Evolutionary conservation across 257 asterid species (phyloP).

Genomic region (Mitragyna speciosa): DNA sequence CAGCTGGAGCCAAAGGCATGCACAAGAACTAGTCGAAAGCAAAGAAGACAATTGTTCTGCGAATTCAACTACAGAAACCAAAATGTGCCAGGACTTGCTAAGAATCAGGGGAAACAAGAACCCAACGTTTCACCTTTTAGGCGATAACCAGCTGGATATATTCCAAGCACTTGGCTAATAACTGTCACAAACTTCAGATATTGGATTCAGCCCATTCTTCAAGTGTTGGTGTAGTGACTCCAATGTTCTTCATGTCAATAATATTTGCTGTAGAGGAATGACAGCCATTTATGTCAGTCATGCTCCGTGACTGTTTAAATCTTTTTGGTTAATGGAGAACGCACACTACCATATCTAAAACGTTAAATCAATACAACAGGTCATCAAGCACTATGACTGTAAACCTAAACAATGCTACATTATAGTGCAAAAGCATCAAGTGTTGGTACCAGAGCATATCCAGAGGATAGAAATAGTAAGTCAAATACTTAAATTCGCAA

Average conservation of each 20-base stretch:
- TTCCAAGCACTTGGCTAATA: neutral
- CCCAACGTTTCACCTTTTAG: neutral
- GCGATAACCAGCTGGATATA: neutral
- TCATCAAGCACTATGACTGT: neutral
- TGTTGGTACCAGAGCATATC: neutral
- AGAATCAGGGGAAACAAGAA: neutral
- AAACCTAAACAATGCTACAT: neutral
- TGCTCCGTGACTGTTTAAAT: neutral
- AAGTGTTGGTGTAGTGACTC: conserved; percentile 60
- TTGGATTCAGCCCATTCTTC: conserved; percentile 59
- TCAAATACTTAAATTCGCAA: neutral
- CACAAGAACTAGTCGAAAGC: too few relatives aligned
- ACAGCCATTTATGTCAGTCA: neutral
- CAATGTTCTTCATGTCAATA: conserved; percentile 65
- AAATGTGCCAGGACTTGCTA: neutral
- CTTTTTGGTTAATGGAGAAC: neutral
- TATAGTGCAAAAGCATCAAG: neutral
- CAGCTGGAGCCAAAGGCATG: too few relatives aligned
- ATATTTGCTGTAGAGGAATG: conserved; percentile 51
- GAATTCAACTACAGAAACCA: too few relatives aligned
- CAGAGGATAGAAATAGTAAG: neutral
- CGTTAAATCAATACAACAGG: neutral
- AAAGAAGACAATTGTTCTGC: too few relatives aligned
- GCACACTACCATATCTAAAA: neutral
- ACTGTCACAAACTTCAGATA: conserved; percentile 5